Base-by-base conservation (phyloP, 2,329 filamentous ascomycete genomes). In the Verticillium alfalfae region DNA sequence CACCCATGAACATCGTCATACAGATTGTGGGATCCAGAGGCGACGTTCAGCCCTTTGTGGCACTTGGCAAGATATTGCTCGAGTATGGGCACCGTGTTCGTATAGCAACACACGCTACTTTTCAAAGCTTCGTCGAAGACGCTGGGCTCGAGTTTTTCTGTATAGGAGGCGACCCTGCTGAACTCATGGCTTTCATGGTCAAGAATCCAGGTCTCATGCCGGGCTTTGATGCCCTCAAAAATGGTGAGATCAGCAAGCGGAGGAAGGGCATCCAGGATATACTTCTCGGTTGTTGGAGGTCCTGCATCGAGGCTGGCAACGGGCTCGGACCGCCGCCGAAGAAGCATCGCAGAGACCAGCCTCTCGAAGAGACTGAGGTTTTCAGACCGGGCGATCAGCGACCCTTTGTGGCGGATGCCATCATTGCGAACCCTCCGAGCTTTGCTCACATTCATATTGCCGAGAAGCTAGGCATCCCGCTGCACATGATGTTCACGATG, bases 401-500 rank as follows among this genome's bases (percentile, higher is more conserved):
- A 60, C 91, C 91, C 1, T 97, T 97, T 70, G 88, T 96, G 49
- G 93, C 92, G 0, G 92, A 93, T 73, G 88, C 85, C 59, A 92
- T 93, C 66, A 91, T 92, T 67, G 89, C 90, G 2, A 92, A 93
- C 63, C 90, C 90, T 2, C 90, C 90, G 0, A 90, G 88, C 67
- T 92, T 92, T 73, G 89, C 88, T 0, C 89, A 92, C 68, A 80
- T 92, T 2, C 90, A 93, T 68, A 84, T 88, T 62, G 90, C 90
- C 0, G 88, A 93, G 73, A 90, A 89, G 72, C 74, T 92, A 68
- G 89, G 88, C 0, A 86, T 92, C 57, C 90, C 90, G 0, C 70
- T 92, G 9, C 90, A 93, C 68, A 86, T 96, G 74, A 96, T 96
- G 90, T 97, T 96, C 75, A 97, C 93, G 1, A 96, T 97, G 92